A percentile compares a stretch with the other conserved stretches of the same genome.
phyloP scores from a whole-genome alignment of 805 yeast species.

The Cyberlindnera mrakii region DNA sequence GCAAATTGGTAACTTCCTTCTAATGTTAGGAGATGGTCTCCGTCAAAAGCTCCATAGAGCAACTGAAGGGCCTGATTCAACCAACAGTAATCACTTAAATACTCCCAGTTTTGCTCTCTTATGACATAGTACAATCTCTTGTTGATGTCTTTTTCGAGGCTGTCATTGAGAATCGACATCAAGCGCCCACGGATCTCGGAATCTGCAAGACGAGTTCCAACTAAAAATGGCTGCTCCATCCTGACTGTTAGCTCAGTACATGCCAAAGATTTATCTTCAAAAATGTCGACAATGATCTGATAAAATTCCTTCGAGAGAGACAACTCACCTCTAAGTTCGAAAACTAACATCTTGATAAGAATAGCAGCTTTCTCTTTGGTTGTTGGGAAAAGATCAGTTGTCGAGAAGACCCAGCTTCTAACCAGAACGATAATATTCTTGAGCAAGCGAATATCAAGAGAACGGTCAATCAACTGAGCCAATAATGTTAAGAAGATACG shows the following conservation, averaged over 20 bases:
- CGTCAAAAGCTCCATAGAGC: conserved; percentile 70
- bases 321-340: conserved; percentile 83
- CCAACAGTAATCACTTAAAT: conserved; percentile 90
- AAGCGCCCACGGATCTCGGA: conserved; percentile 67
- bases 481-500: conserved; percentile 78
- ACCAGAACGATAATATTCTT: conserved; percentile 73
- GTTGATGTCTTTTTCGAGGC: conserved; percentile 70
- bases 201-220: conserved; percentile 84
- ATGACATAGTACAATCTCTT: conserved; percentile 81
- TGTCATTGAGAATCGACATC: conserved; percentile 71
- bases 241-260: conserved; percentile 88
- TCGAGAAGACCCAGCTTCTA: conserved; percentile 83
- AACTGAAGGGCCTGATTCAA: conserved; percentile 87
- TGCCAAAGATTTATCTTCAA: conserved; percentile 69
- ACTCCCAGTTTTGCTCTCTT: conserved; percentile 98
- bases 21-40: conserved; percentile 39
- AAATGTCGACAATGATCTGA: conserved; percentile 80
- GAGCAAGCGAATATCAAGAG: conserved; percentile 70
- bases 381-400: conserved; percentile 83
- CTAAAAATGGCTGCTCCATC: conserved; percentile 93
- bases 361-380: conserved; percentile 95
- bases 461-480: conserved; percentile 86
- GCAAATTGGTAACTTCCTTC: conserved; percentile 48
- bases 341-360: conserved; percentile 86
- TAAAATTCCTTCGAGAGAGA: conserved; percentile 73